These are phyloP conservation scores for Globisporangium irregulare DNA, from an alignment of 352 stramenopile species.

Conservation along the genomic window DNA sequence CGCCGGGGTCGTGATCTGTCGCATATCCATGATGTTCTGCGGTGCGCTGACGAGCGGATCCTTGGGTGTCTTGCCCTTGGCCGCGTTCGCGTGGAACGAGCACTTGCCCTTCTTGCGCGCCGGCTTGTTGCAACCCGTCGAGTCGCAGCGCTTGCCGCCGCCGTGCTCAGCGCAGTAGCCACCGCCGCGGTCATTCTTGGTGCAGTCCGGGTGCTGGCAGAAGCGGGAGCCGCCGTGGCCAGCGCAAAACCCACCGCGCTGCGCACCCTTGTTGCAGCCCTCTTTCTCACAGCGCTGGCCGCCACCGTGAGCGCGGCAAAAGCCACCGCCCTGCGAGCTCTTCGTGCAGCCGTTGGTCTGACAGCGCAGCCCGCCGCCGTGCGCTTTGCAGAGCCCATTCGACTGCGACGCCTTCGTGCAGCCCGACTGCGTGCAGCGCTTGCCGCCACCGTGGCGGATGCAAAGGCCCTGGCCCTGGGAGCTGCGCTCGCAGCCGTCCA, in stretches of 20 bases:
- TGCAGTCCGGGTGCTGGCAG: conserved; percentile 84
- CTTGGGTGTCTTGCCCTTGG: conserved; percentile 66
- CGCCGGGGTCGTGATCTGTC: conserved; percentile 67
- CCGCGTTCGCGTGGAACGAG: conserved; percentile 78
- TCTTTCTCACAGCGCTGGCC: conserved; percentile 82
- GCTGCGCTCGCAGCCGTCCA: conserved; percentile 78
- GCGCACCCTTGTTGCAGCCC: conserved; percentile 81
- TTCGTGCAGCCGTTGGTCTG: conserved; percentile 76
- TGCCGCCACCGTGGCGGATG: conserved; percentile 37
- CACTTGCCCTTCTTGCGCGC: conserved; percentile 86
- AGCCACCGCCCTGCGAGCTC: conserved; percentile 78
- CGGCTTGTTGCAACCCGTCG: conserved; percentile 74
- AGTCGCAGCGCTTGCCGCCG: conserved; percentile 79
- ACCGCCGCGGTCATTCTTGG: conserved; percentile 84
- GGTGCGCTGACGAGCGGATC: conserved; percentile 34
- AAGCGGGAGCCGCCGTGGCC: conserved; percentile 79
- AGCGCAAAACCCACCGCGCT: conserved; percentile 77
- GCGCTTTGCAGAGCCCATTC: conserved; percentile 83
- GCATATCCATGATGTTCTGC: conserved; percentile 81
- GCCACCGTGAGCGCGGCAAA: conserved; percentile 79
- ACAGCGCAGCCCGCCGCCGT: conserved; percentile 80
- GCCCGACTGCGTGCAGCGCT: conserved; percentile 60
- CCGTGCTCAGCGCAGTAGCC: conserved; percentile 86
- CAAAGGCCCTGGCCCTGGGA: conserved; percentile 60
- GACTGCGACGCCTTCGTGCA: conserved; percentile 84